phyloP scores from a whole-genome alignment of 2,329 filamentous ascomycete species.

The Fusarium sp. region DNA sequence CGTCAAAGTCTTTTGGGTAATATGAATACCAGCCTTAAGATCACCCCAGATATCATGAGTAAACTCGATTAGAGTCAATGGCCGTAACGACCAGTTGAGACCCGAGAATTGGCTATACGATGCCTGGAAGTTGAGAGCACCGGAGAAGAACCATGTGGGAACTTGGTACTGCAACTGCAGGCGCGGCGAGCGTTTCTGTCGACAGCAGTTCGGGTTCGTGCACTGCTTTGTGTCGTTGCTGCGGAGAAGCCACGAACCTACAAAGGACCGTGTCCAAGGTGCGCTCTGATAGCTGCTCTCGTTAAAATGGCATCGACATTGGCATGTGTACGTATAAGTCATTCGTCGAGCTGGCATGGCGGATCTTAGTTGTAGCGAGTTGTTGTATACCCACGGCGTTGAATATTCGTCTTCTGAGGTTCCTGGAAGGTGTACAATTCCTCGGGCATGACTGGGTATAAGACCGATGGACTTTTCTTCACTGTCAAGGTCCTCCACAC shows the following conservation, averaged over 20 bases:
- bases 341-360: fast-evolving
- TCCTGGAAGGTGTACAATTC: too few species aligned
- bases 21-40: neutral
- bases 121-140: neutral
- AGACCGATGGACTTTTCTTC: neutral
- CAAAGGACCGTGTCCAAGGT: slow-evolving; percentile 10
- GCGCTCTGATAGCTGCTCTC: neutral
- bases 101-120: slow-evolving; percentile 10
- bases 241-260: slow-evolving; percentile 24
- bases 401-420: neutral
- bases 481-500: neutral
- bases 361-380: neutral
- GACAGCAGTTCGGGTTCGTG: neutral
- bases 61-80: neutral
- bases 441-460: neutral
- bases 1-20: neutral
- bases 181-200: fast-evolving
- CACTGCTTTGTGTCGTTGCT: neutral
- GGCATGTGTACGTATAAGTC: neutral
- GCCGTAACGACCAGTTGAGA: slow-evolving; percentile 12
- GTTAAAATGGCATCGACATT: slow-evolving; percentile 20
- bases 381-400: neutral
- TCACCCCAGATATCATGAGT: fast-evolving
- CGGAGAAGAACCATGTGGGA: slow-evolving; percentile 20
- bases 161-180: slow-evolving; percentile 20